These are phyloP conservation scores for Penicillium olsonii DNA, from an alignment of 2,329 filamentous ascomycete species.

Conservation along the genomic window DNA sequence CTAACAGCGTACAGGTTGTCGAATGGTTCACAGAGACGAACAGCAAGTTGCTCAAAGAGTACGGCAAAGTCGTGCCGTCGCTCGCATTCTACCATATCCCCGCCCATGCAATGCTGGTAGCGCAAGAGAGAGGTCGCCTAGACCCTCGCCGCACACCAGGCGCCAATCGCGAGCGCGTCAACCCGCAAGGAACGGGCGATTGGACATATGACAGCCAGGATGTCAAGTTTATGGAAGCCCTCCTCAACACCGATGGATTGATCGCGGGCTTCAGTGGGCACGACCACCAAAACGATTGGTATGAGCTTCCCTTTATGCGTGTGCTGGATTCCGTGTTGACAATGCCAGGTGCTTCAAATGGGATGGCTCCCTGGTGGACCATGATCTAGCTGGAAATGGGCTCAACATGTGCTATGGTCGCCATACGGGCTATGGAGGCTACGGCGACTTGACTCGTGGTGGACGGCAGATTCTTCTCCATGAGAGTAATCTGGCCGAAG, in stretches of 20 bases:
- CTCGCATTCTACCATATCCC: conserved; percentile 60
- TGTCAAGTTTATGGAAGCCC: conserved; percentile 62
- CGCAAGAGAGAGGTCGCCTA: conserved; percentile 46
- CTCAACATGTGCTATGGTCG: conserved; percentile 60
- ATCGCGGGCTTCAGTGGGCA: conserved; percentile 65
- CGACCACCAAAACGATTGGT: conserved; percentile 65
- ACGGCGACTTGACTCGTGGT: conserved; percentile 65
- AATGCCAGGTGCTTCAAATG: conserved; percentile 42
- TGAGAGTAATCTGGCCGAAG: conserved; percentile 45
- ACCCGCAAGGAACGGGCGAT: conserved; percentile 19
- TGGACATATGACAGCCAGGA: conserved; percentile 46
- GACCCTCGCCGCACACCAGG: conserved; percentile 46
- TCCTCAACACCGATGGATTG: conserved; percentile 57
- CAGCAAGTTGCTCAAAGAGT: conserved; percentile 25
- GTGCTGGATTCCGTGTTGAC: neutral
- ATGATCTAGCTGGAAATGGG: conserved; percentile 44
- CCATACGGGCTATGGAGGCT: conserved; percentile 70
- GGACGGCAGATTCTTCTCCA: conserved; percentile 57
- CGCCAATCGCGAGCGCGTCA: conserved; percentile 49
- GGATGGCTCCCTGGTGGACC: conserved; percentile 28
- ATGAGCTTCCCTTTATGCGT: conserved; percentile 32
- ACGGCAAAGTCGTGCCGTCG: conserved; percentile 46
- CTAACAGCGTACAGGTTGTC: conserved; percentile 27
- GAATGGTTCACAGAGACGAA: conserved; percentile 48
- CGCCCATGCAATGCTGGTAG: conserved; percentile 42